A percentile compares a stretch with the other conserved stretches of the same genome.
These are phyloP conservation scores for Silene latifolia DNA, from an alignment of 148 eudicot genomes.

Conservation along the genomic window DNA sequence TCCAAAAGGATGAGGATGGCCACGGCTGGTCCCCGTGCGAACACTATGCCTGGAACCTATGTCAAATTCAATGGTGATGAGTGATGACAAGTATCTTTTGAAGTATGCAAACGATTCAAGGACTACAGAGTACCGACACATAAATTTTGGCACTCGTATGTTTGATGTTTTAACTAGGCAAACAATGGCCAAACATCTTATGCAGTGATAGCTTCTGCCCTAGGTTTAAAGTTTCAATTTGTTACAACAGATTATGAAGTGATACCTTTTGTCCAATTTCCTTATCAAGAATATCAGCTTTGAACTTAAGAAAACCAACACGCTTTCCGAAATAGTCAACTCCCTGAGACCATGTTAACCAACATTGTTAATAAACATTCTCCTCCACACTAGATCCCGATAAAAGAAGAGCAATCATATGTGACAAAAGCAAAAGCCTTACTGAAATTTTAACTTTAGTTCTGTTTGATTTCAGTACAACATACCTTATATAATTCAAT, in stretches of 20 bases:
- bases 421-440: background rate
- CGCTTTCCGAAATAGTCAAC: conserved; percentile 92
- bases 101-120: too few species aligned
- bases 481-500: background rate
- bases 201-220: conserved; percentile 35
- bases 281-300: conserved; percentile 77
- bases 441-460: too few species aligned
- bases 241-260: background rate
- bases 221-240: too few species aligned
- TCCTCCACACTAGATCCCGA: background rate
- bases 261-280: conserved; percentile 48
- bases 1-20: conserved; percentile 90
- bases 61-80: background rate
- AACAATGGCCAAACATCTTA: too few species aligned
- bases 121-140: too few species aligned
- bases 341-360: conserved; percentile 43
- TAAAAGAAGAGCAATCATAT: background rate
- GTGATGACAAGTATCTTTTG: too few species aligned
- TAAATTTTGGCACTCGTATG: too few species aligned
- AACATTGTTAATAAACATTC: background rate
- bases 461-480: too few species aligned
- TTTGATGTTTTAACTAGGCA: too few species aligned
- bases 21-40: conserved; percentile 98
- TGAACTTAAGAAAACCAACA: conserved; percentile 92
- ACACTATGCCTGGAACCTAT: conserved; percentile 97